Conservation (phyloP, 75 land plant species). For the Gnetum montanum region DNA sequence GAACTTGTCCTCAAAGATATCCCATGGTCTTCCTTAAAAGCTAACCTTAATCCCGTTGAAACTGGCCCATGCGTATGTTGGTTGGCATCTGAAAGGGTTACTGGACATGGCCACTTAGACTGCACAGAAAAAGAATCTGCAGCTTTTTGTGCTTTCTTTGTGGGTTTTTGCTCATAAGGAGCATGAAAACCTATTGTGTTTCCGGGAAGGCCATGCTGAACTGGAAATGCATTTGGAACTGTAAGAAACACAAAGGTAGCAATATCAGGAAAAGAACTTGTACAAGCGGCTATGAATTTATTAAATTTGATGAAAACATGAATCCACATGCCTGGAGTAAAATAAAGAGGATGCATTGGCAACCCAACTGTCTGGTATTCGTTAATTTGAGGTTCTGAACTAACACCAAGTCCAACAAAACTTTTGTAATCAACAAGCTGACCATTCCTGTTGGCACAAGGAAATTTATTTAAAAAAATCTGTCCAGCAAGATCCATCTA, state of each 20-base stretch:
- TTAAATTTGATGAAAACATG: too few species aligned
- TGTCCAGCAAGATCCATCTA: too few species aligned
- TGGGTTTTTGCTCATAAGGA: not conserved
- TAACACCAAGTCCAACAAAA: conserved; percentile 1
- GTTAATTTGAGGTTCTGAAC: not conserved
- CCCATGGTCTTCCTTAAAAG: conserved; percentile 18
- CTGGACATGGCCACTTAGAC: not conserved
- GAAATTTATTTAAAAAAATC: too few species aligned
- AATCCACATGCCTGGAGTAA: not conserved
- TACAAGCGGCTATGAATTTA: too few species aligned
- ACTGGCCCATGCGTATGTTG: conserved; percentile 5
- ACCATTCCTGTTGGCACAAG: not conserved
- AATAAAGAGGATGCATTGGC: not conserved
- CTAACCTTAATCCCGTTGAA: conserved; percentile 18
- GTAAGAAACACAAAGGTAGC: too few species aligned
- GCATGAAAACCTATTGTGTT: not conserved
- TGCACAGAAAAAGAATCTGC: not conserved
- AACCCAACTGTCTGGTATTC: not conserved
- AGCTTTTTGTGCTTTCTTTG: not conserved
- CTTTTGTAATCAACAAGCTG: not conserved
- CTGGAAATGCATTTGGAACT: not conserved
- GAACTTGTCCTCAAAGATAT: conserved; percentile 14
- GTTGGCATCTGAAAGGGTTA: not conserved
- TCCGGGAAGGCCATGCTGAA: not conserved
- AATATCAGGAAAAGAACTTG: too few species aligned